Evolutionary conservation across 2,329 filamentous ascomycete genomes (phyloP).

Genomic region (Cladosporium sp.): DNA sequence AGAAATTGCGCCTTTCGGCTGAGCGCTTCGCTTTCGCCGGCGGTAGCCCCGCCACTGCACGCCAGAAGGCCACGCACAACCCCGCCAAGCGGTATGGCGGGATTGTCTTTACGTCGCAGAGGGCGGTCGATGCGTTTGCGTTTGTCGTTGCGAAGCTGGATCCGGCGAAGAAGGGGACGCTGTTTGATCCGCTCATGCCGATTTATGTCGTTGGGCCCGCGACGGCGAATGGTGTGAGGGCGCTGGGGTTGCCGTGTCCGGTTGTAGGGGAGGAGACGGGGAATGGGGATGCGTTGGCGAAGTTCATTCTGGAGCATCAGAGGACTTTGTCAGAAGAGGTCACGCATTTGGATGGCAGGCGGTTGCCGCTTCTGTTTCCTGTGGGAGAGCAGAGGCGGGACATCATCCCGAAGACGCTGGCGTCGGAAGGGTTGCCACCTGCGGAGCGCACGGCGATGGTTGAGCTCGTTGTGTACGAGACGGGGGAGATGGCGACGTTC

Average conservation of each 20-base stretch:
- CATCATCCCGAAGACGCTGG: constrained; percentile 77
- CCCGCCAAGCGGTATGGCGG: constrained; percentile 55
- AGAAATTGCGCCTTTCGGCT: constrained; percentile 48
- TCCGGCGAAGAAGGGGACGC: constrained; percentile 26
- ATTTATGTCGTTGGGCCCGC: constrained; percentile 79
- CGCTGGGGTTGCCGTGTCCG: constrained; percentile 45
- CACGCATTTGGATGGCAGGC: constrained; percentile 30
- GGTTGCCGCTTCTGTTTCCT: constrained; percentile 70
- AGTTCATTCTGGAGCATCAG: constrained; percentile 75
- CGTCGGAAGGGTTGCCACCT: constrained; percentile 47
- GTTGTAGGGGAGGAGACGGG: constrained; percentile 78
- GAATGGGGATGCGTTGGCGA: constrained; percentile 72
- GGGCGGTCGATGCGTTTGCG: constrained; percentile 72
- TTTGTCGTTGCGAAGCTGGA: constrained; percentile 52
- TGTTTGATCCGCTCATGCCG: constrained; percentile 46
- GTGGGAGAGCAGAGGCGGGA: constrained; percentile 87
- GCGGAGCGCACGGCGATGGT: constrained; percentile 58
- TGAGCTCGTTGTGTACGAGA: constrained; percentile 82
- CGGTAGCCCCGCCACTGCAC: constrained; percentile 21
- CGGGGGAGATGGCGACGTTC: constrained; percentile 75
- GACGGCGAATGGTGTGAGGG: constrained; percentile 65
- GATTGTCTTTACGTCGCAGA: constrained; percentile 78
- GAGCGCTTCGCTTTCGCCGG: constrained; percentile 35
- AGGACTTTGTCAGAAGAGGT: constrained; percentile 33
- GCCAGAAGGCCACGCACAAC: constrained; percentile 27